These are phyloP conservation scores for Ceratopteris richardii DNA, from an alignment of 75 land plant species.

Conservation along the genomic window DNA sequence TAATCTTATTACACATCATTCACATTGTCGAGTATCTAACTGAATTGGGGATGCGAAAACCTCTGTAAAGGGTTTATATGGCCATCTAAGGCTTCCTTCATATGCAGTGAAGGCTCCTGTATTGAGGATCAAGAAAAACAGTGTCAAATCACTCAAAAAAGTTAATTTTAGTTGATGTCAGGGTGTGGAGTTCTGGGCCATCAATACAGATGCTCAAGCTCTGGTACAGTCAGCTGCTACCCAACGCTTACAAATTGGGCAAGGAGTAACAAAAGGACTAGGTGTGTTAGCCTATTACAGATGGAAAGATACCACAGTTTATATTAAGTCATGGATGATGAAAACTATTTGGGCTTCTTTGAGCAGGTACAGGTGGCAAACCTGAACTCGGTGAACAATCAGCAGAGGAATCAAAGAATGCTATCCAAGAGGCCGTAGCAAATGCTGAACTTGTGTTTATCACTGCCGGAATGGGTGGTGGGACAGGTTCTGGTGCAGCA, in stretches of 20 bases:
- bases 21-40: too few species aligned
- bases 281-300: slow-evolving; percentile 48
- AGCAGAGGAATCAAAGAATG: slow-evolving; percentile 80
- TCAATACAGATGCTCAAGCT: slow-evolving; percentile 92
- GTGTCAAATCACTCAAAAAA: too few species aligned
- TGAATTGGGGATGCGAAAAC: too few species aligned
- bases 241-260: slow-evolving; percentile 83
- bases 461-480: slow-evolving; percentile 99
- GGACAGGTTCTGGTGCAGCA: slow-evolving; percentile 97
- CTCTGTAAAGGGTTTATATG: too few species aligned
- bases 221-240: slow-evolving; percentile 64
- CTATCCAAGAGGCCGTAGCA: slow-evolving; percentile 62
- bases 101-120: too few species aligned
- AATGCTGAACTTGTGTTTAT: slow-evolving; percentile 89
- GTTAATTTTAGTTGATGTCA: too few species aligned
- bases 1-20: too few species aligned
- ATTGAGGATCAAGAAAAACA: too few species aligned
- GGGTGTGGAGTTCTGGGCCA: too few species aligned
- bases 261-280: slow-evolving; percentile 81
- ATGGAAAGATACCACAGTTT: too few species aligned
- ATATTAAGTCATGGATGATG: too few species aligned
- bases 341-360: background rate
- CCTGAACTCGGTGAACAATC: slow-evolving; percentile 84
- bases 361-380: slow-evolving; percentile 84
- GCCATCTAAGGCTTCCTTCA: too few species aligned